A percentile compares a stretch with the other conserved stretches of the same genome.
phyloP scores from a whole-genome alignment of 768 basidiomycete genomes.

The Trametes cubensis region DNA sequence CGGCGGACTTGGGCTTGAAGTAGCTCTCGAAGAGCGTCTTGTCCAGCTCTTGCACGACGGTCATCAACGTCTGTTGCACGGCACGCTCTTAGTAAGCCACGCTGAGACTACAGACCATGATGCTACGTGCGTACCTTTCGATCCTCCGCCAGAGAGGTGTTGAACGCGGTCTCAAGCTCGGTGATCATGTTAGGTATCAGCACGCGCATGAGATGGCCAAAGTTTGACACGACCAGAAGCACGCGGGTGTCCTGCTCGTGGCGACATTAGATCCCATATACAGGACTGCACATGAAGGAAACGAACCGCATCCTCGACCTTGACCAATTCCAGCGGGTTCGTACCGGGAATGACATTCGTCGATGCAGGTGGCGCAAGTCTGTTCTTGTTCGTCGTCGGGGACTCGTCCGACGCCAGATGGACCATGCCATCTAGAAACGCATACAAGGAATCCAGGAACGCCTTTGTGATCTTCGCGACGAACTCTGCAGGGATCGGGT shows the following conservation, averaged over 20 bases:
- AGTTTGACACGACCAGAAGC: slow-evolving; percentile 87
- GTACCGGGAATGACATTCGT: slow-evolving; percentile 37
- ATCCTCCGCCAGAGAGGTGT: slow-evolving; percentile 71
- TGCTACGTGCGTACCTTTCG: slow-evolving; percentile 51
- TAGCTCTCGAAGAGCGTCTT: slow-evolving; percentile 88
- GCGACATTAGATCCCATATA: not conserved
- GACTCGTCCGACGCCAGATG: slow-evolving; percentile 76
- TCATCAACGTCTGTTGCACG: slow-evolving; percentile 60
- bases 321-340: slow-evolving; percentile 58
- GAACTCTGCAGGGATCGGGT: slow-evolving; percentile 63
- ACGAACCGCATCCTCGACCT: slow-evolving; percentile 61
- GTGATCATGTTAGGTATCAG: slow-evolving; percentile 79
- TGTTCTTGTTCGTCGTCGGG: slow-evolving; percentile 46
- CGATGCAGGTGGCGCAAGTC: slow-evolving; percentile 37
- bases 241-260: slow-evolving; percentile 76
- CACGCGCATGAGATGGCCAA: slow-evolving; percentile 69
- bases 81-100: not conserved
- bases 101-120: not conserved
- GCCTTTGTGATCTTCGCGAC: slow-evolving; percentile 76
- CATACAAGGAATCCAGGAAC: slow-evolving; percentile 84
- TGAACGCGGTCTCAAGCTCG: slow-evolving; percentile 78
- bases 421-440: slow-evolving; percentile 84
- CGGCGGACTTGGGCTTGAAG: slow-evolving; percentile 77
- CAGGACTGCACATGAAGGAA: not conserved
- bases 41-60: slow-evolving; percentile 83